phyloP scores from a whole-genome alignment of 768 basidiomycete genomes.

The Rubroboletus satanas region DNA sequence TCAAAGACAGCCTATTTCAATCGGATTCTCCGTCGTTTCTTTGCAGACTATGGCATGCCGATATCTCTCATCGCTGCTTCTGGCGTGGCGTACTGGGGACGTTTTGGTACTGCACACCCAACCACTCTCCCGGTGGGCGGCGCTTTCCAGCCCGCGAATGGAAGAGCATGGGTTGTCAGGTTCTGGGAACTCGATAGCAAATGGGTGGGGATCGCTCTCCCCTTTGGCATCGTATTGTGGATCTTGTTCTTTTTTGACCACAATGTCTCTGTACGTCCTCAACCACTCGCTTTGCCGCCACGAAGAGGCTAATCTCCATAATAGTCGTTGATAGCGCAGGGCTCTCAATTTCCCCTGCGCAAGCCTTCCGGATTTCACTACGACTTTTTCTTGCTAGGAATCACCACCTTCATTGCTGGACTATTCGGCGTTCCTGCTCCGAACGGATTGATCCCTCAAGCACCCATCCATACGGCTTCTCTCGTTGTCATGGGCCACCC shows the following conservation, averaged over 20 bases:
- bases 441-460: slow-evolving; percentile 81
- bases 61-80: slow-evolving; percentile 74
- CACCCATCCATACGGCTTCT: slow-evolving; percentile 89
- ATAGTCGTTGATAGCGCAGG: slow-evolving; percentile 89
- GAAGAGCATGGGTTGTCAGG: slow-evolving; percentile 75
- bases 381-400: slow-evolving; percentile 88
- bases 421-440: slow-evolving; percentile 85
- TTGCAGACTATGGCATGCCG: slow-evolving; percentile 90
- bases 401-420: slow-evolving; percentile 86
- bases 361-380: slow-evolving; percentile 87
- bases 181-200: slow-evolving; percentile 88
- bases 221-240: slow-evolving; percentile 87
- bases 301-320: not conserved
- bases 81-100: slow-evolving; percentile 84
- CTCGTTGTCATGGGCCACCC: slow-evolving; percentile 63
- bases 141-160: slow-evolving; percentile 68
- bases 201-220: slow-evolving; percentile 87
- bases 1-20: slow-evolving; percentile 67
- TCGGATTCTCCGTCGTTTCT: slow-evolving; percentile 67
- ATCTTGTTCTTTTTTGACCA: slow-evolving; percentile 95
- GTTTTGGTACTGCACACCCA: slow-evolving; percentile 57
- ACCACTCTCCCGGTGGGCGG: slow-evolving; percentile 64
- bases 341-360: slow-evolving; percentile 81
- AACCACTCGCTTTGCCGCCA: not conserved
- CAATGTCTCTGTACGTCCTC: slow-evolving; percentile 69